Percentiles rank a stretch among this genome's conserved stretches.
Conservation (phyloP, 202 grass and related monocot species). For the Tripidium arundinaceum region DNA sequence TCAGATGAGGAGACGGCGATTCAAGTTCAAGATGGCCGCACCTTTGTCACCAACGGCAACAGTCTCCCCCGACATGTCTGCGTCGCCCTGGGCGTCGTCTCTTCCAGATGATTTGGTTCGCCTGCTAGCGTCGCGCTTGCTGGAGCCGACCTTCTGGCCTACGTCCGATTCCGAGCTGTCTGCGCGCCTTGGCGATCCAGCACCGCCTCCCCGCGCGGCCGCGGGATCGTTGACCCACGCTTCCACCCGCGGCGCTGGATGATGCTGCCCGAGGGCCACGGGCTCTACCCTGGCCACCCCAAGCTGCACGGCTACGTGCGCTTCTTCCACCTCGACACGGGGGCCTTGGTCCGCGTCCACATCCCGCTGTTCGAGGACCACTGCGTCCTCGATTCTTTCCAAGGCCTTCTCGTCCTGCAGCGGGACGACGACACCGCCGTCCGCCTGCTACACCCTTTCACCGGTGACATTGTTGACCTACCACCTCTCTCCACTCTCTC, state of each 20-base stretch:
- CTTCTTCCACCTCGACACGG: background rate
- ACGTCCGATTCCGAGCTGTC: background rate
- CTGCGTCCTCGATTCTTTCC: background rate
- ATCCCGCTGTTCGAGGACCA: background rate
- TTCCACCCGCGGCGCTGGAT: slow-evolving; percentile 7
- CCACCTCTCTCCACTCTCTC: background rate
- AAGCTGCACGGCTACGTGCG: background rate
- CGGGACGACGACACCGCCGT: background rate
- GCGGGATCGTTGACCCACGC: background rate
- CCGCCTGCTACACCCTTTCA: slow-evolving; percentile 8
- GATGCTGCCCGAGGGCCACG: background rate
- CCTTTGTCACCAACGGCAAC: background rate
- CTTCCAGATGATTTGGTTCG: background rate
- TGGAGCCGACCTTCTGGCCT: background rate
- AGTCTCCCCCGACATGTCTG: background rate
- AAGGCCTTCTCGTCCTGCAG: slow-evolving; percentile 2
- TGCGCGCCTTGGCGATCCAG: background rate
- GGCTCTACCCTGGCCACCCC: background rate
- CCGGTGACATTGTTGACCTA: background rate
- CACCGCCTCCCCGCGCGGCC: background rate
- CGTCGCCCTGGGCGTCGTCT: background rate
- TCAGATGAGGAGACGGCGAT: background rate
- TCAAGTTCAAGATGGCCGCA: background rate
- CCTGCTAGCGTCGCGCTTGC: background rate
- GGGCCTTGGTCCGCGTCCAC: background rate